These are phyloP conservation scores for Wickerhamiella brachini DNA, from an alignment of 805 yeast species.

Conservation along the genomic window DNA sequence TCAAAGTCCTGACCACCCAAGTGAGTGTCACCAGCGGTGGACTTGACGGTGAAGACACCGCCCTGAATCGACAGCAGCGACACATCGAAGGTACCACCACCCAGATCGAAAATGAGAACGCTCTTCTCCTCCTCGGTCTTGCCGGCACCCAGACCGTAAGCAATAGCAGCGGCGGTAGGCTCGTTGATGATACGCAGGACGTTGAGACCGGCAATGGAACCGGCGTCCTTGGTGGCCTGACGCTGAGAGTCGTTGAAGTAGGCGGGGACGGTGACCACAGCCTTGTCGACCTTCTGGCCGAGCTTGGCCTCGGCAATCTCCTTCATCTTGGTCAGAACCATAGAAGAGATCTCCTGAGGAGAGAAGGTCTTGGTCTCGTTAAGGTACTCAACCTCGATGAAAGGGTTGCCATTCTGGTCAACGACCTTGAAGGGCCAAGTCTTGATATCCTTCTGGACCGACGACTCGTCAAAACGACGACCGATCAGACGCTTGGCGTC, in stretches of 20 bases:
- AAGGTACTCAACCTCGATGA: slow-evolving; percentile 72
- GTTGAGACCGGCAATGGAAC: slow-evolving; percentile 89
- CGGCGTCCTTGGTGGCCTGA: slow-evolving; percentile 97
- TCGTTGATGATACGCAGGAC: slow-evolving; percentile 91
- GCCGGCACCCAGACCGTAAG: slow-evolving; percentile 86
- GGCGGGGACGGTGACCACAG: slow-evolving; percentile 94
- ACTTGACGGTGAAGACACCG: slow-evolving; percentile 93
- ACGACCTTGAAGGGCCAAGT: slow-evolving; percentile 80
- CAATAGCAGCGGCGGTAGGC: slow-evolving; percentile 98
- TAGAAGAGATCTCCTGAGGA: slow-evolving; percentile 89
- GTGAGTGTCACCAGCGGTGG: slow-evolving; percentile 84
- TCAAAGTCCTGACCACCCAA: slow-evolving; percentile 99
- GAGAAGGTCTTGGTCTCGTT: slow-evolving; percentile 79
- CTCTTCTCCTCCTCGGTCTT: slow-evolving; percentile 65
- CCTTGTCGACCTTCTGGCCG: slow-evolving; percentile 74
- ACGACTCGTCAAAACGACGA: slow-evolving; percentile 64
- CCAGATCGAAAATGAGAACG: slow-evolving; percentile 86
- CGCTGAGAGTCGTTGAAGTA: slow-evolving; percentile 96
- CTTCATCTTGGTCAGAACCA: slow-evolving; percentile 86
- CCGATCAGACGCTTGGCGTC: slow-evolving; percentile 95
- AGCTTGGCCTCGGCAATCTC: slow-evolving; percentile 85
- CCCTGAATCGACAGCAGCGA: slow-evolving; percentile 85
- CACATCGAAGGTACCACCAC: slow-evolving; percentile 99
- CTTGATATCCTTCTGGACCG: slow-evolving; percentile 64
- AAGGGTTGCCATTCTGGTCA: slow-evolving; percentile 74